Evolutionary conservation across 805 yeast species (phyloP).

Genomic region (Metschnikowia gruessii): DNA sequence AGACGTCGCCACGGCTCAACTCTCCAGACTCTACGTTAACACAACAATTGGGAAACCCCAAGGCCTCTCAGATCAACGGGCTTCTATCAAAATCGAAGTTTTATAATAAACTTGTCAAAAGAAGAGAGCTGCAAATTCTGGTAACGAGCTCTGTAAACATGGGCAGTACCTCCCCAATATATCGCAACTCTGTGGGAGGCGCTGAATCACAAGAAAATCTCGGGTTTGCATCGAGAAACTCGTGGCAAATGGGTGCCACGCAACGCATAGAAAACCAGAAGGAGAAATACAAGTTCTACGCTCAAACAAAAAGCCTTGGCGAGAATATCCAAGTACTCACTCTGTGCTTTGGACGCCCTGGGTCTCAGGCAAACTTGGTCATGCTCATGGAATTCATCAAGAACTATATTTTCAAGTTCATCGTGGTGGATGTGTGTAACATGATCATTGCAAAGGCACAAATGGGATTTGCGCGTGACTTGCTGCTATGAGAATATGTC

Average conservation of each 20-base stretch:
- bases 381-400: slow-evolving; percentile 38
- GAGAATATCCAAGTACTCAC: slow-evolving; percentile 14
- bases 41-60: slow-evolving; percentile 1
- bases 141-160: slow-evolving; percentile 14
- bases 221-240: slow-evolving; percentile 20
- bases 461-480: slow-evolving; percentile 1
- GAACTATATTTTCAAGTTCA: slow-evolving; percentile 32
- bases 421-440: slow-evolving; percentile 35
- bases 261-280: slow-evolving; percentile 33
- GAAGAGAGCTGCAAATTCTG: slow-evolving; percentile 33
- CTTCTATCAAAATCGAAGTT: slow-evolving; percentile 34
- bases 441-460: slow-evolving; percentile 28
- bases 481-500: background rate
- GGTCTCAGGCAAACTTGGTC: slow-evolving; percentile 20
- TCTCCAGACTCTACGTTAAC: background rate
- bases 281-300: slow-evolving; percentile 35
- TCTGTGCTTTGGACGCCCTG: slow-evolving; percentile 12
- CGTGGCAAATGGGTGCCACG: background rate
- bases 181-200: slow-evolving; percentile 21
- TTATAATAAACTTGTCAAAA: slow-evolving; percentile 36
- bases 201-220: slow-evolving; percentile 14
- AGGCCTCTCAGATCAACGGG: slow-evolving; percentile 17
- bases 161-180: slow-evolving; percentile 23
- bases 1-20: slow-evolving; percentile 1
- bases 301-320: slow-evolving; percentile 25